Base-by-base conservation (phyloP, 805 yeast genomes). In the Candida andamanensis region DNA sequence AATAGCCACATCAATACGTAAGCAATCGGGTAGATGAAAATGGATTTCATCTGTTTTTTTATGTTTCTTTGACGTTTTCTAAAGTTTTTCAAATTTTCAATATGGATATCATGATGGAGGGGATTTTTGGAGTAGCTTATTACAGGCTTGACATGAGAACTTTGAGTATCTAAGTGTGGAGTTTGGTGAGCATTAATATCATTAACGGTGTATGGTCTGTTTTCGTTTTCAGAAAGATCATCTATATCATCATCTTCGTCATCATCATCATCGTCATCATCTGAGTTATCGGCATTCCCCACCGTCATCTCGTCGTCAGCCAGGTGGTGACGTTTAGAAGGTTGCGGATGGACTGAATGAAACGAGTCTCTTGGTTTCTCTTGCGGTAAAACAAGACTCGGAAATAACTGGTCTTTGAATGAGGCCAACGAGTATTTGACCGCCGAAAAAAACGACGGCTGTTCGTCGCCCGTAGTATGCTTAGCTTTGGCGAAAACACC, bases 1-100 rank as follows among this genome's bases (percentile, higher is more conserved):
- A 83, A 79, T 14, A 80, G 49, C 97, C 97, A 87, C 28, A 86
- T 56, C 17, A 82, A 65, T 36, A 85, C 67, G 54, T 85, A 87
- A 2, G 95, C 81, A 25, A 81, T 60, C 3, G 97, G 97, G 51
- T 87, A 87, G 28, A 87, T 67, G 55, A 87, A 85, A 29, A 87
- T 80, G 19, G 80, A 69, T 46, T 78, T 78, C 72, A 85, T 77
- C 58, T 87, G 95, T 35, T 78, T 76, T 50, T 80, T 77, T 30
- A 87, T 83, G 40, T 73, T 70, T 17, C 69, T 57, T 42, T 86
- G 78, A 13, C 92, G 65, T 23, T 69, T 60, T 37, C 80, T 72
- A 52, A 85, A 78, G 37, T 69, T 69, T 22, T 63, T 69, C 53
- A 82, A 67, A 32, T 79, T 74, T 33, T 79, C 80, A 20, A 66